Evolutionary conservation across 1,284 basidiomycete species (phyloP), one percentile per base, ranked within the genome.

Genomic region (Heimioporus retisporus): DNA sequence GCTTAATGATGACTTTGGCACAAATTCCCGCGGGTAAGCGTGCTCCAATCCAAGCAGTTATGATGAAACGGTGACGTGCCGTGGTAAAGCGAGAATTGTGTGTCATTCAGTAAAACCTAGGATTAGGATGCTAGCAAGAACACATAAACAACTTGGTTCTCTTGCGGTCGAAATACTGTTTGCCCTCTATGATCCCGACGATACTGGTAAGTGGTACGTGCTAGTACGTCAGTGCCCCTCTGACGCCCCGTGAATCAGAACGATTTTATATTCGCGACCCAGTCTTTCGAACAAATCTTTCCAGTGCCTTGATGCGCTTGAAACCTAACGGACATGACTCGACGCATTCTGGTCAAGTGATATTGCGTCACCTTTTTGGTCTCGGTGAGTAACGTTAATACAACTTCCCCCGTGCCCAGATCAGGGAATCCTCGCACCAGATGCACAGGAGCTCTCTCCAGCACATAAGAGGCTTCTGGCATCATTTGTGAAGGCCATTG

Each of bases 81-180:
- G 18, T 7, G 13, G 10, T n/a, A 44, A 14, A 67, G 72, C 61
- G 8, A 59, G 25, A 35, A 2, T 10, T 4, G 23, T 56, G 15
- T 77, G 72, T n/a, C n/a, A 23, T 4, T 0, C 0, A n/a, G 62
- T 68, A 35, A 67, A 60, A 28, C 54, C 60, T 2, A 61, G 31
- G 40, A 53, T 75, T 16, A 60, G 46, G 19, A 31, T 68, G 8
- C 40, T 75, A 25, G 71, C 75, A 4, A 54, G 35, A 21, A 68
- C 58, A 18, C 1, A 67, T 1, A 43, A 51, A 11, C 55, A 48
- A 15, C 43, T 64, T n/a, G 76, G 75, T 44, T 60, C 56, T 21
- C 65, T 77, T 6, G 73, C 76, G 19, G 65, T 70, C 14, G 73
- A 77, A 53, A 59, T 70, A 55, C 60, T 62, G 2, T 62, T 77